A percentile compares a stretch with the other conserved stretches of the same genome.
Evolutionary conservation across 2,329 filamentous ascomycete species (phyloP).

Genomic region (Neobulgaria alba): DNA sequence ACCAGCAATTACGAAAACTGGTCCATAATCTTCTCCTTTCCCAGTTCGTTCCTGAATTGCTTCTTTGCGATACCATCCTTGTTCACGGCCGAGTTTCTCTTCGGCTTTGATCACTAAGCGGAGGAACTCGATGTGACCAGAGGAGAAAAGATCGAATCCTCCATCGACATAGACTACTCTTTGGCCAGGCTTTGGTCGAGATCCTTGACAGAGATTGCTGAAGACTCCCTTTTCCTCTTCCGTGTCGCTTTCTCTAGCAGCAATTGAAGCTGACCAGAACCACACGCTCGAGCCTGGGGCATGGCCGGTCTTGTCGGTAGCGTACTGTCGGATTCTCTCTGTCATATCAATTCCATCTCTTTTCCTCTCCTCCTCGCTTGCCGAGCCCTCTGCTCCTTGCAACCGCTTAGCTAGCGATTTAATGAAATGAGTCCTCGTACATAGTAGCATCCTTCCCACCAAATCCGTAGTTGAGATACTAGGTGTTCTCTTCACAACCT

Average conservation of each 20-base stretch:
- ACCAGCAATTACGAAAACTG: conserved; percentile 82
- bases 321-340: conserved; percentile 74
- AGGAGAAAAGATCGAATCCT: conserved; percentile 93
- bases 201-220: conserved; percentile 59
- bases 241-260: conserved; percentile 28
- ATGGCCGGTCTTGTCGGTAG: conserved; percentile 74
- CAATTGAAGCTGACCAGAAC: conserved; percentile 59
- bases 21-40: conserved; percentile 64
- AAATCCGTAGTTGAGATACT: conserved; percentile 96
- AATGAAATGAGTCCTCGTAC: conserved; percentile 91
- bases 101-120: conserved; percentile 67
- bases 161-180: conserved; percentile 91
- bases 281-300: conserved; percentile 76
- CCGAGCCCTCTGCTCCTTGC: conserved; percentile 62
- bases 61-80: conserved; percentile 67
- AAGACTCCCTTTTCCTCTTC: conserved; percentile 58
- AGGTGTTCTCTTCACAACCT: conserved; percentile 92
- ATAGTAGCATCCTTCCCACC: conserved; percentile 95
- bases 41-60: conserved; percentile 53
- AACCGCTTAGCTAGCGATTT: conserved; percentile 64
- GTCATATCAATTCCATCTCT: conserved; percentile 59
- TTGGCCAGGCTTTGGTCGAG: conserved; percentile 67
- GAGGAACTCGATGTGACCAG: conserved; percentile 93
- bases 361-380: conserved; percentile 57
- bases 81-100: conserved; percentile 54